These are phyloP conservation scores for Myrica gale DNA, from an alignment of 306 rosid genomes.

Conservation along the genomic window DNA sequence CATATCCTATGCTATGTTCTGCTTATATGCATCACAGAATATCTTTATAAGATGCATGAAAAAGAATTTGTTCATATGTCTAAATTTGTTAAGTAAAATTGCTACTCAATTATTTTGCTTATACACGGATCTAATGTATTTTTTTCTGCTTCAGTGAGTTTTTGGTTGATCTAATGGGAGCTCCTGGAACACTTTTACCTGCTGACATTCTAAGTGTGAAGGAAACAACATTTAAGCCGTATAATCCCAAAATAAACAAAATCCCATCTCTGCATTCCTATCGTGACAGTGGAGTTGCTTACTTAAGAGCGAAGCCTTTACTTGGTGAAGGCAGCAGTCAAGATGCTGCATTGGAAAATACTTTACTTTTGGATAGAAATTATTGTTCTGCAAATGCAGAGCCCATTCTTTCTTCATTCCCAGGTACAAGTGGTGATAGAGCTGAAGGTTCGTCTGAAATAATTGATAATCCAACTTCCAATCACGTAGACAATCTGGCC, in stretches of 20 bases:
- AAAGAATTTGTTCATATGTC: neutral
- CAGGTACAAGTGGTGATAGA: slow-evolving; percentile 42
- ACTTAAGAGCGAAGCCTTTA: slow-evolving; percentile 48
- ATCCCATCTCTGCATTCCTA: slow-evolving; percentile 47
- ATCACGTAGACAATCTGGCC: slow-evolving; percentile 46
- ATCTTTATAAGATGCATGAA: neutral
- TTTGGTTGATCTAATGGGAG: slow-evolving; percentile 99
- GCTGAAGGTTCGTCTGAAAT: slow-evolving; percentile 51
- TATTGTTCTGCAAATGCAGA: slow-evolving; percentile 54
- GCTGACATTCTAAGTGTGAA: slow-evolving; percentile 66
- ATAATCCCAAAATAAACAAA: slow-evolving; percentile 50
- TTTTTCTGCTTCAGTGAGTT: slow-evolving; percentile 76
- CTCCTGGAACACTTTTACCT: slow-evolving; percentile 93
- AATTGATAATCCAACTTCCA: slow-evolving; percentile 40
- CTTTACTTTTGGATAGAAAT: slow-evolving; percentile 45
- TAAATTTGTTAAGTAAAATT: neutral
- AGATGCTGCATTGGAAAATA: slow-evolving; percentile 39
- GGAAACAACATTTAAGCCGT: slow-evolving; percentile 53
- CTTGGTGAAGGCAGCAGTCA: slow-evolving; percentile 82
- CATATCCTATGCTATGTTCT: slow-evolving; percentile 6
- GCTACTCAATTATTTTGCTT: slow-evolving; percentile 15
- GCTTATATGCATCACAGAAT: neutral
- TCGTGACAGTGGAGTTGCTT: slow-evolving; percentile 47
- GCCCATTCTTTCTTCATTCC: slow-evolving; percentile 39
- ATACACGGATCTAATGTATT: slow-evolving; percentile 29